Conservation (phyloP, 495 filamentous ascomycete genomes). For the Tuber brumale region DNA sequence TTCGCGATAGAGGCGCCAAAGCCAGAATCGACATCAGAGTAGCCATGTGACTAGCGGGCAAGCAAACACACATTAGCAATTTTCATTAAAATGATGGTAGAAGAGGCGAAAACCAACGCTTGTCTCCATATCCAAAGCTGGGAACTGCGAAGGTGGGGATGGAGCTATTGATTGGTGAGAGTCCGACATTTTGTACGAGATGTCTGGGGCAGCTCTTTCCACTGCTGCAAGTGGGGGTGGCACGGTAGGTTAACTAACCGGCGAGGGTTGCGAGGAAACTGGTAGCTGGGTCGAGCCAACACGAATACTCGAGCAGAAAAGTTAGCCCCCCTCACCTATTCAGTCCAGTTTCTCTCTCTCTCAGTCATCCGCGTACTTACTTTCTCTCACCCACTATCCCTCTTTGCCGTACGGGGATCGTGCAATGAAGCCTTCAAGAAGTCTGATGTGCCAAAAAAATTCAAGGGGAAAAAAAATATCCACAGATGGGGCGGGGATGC, state of each 20-base stretch:
- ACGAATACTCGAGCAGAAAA: background rate
- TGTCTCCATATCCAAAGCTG: background rate
- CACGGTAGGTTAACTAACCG: background rate
- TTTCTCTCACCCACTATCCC: background rate
- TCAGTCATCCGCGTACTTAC: background rate
- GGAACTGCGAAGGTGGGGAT: background rate
- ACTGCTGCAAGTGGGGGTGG: background rate
- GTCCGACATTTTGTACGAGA: background rate
- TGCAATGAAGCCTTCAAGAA: background rate
- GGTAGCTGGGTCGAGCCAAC: background rate
- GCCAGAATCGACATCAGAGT: constrained; percentile 24
- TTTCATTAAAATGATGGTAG: background rate
- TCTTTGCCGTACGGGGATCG: background rate
- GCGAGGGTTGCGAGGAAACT: background rate
- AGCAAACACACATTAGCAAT: constrained; percentile 1
- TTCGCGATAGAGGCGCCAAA: constrained; percentile 19
- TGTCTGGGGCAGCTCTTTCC: background rate
- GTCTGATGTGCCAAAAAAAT: background rate
- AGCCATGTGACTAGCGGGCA: constrained; percentile 8
- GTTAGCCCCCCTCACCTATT: background rate
- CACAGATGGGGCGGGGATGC: constrained; percentile 1
- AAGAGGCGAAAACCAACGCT: background rate
- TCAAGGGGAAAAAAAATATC: background rate
- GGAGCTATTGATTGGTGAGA: background rate
- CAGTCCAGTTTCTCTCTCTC: background rate